Evolutionary conservation across 139 green algal genomes (phyloP).

Genomic region (Microglena sp.): DNA sequence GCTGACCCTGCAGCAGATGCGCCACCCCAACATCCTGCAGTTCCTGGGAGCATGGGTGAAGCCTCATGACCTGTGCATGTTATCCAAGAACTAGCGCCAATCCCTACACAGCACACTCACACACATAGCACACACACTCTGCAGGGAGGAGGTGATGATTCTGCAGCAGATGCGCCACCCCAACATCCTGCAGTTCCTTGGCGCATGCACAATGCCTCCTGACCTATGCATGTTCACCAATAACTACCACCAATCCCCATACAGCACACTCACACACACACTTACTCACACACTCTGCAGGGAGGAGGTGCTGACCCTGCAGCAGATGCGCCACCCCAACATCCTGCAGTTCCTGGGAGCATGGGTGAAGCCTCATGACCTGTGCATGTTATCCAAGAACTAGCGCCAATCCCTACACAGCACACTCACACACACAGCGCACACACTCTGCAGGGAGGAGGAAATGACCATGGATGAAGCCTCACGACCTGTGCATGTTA

Average conservation of each 20-base stretch:
- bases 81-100: conserved; percentile 52
- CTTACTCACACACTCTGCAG: conserved; percentile 15
- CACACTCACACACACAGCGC: no score
- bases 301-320: conserved; percentile 51
- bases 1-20: conserved; percentile 47
- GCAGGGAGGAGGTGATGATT: conserved; percentile 49
- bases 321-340: conserved; percentile 53
- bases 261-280: no score
- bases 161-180: conserved; percentile 51
- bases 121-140: no score
- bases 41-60: conserved; percentile 49
- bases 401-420: conserved; percentile 45
- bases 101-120: no score
- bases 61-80: conserved; percentile 45
- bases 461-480: no score
- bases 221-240: conserved; percentile 54
- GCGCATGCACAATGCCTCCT: conserved; percentile 38
- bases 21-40: conserved; percentile 58
- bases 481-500: no score
- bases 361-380: conserved; percentile 36
- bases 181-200: conserved; percentile 56
- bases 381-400: conserved; percentile 57
- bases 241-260: no score
- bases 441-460: no score
- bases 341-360: conserved; percentile 55